Conservation (phyloP, 768 basidiomycete genomes). For the Clitopilus passeckerianus region DNA sequence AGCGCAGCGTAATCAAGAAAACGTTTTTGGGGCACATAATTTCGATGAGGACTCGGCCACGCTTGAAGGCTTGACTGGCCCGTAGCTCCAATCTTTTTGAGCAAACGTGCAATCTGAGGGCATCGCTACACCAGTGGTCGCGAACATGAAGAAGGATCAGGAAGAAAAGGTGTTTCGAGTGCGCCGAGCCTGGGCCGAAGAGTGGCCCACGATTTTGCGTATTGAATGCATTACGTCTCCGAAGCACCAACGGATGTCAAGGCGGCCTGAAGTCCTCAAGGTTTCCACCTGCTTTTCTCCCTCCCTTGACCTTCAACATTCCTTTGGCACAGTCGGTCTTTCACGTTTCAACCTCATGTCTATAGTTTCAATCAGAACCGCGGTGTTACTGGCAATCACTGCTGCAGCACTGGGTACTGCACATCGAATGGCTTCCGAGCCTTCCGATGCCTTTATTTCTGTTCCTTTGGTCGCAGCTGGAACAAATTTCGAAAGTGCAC, state of each 20-base stretch:
- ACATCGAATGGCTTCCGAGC: neutral
- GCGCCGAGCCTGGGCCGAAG: neutral
- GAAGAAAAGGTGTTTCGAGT: neutral
- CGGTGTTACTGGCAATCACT: neutral
- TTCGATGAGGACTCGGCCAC: too few species aligned
- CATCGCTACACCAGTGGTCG: too few species aligned
- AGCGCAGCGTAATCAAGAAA: too few species aligned
- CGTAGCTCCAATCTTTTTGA: too few species aligned
- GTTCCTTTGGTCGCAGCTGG: conserved; percentile 11
- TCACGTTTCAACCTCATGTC: neutral
- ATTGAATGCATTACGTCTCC: neutral
- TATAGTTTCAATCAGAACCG: neutral
- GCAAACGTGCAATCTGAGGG: too few species aligned
- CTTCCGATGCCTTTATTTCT: conserved; percentile 10
- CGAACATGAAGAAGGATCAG: neutral
- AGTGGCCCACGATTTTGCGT: neutral
- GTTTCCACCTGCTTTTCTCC: neutral
- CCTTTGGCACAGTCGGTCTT: neutral
- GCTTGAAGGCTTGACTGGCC: too few species aligned
- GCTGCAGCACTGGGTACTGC: conserved; percentile 1
- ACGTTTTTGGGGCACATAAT: too few species aligned
- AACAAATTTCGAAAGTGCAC: neutral
- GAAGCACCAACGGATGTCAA: neutral
- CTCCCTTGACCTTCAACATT: neutral
- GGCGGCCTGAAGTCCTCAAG: neutral